Evolutionary conservation across 306 rosid genomes (phyloP), one percentile per base, ranked within the genome.

Genomic region (Lablab purpureus): DNA sequence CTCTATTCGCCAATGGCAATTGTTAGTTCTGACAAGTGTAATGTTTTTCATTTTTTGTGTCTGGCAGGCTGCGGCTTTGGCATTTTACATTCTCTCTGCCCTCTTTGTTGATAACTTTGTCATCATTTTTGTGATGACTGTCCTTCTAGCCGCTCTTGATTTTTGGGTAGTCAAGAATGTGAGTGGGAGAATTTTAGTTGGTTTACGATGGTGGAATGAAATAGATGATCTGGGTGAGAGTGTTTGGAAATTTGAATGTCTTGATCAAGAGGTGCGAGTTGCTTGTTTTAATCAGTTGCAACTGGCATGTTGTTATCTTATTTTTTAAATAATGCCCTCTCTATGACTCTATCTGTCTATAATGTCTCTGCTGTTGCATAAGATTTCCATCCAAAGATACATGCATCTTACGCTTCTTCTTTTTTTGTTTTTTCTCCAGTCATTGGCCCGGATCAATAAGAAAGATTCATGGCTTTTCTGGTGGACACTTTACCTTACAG

Each of bases 161-260:
- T 93, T 93, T 81, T 93, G 98, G 98, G 98, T 93, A 0, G 98
- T 93, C 47, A 93, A 93, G 90, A 93, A 93, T 83, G 94, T 93
- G 76, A 93, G 98, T 79, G 98, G 98, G 50, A 91, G 97, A 60
- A 93, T 93, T 55, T 83, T 93, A 78, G 98, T 93, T 78, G 98
- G 98, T 62, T 75, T 93, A 86, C 89, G 98, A 87, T 93, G 98
- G 98, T 93, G 98, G 97, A 93, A 93, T 87, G 98, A 93, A 77
- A 93, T 89, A 76, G 81, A 93, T 83, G 96, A 93, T 88, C 82
- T 86, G 81, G 97, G 94, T 54, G 96, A 92, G 86, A 93, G 97
- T 64, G 90, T 93, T 10, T 93, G 97, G 96, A 93, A 81, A 77
- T 92, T 92, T 84, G 97, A 92, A 82, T 87, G 91, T 83, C 97